Conservation (phyloP, 2,329 filamentous ascomycete genomes). For the Pestalotiopsis sp. region DNA sequence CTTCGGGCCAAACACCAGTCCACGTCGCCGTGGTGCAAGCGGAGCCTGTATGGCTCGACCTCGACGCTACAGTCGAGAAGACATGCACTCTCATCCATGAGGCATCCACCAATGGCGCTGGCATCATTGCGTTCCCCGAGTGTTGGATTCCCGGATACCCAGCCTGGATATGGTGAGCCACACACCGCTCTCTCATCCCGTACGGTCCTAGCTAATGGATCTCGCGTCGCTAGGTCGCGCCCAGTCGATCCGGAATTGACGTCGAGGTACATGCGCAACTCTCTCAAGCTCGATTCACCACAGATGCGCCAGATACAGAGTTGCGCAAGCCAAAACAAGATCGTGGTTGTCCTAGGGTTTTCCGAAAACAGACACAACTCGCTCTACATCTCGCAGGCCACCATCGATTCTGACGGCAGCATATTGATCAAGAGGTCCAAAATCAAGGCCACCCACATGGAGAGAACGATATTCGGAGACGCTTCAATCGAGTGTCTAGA, state of each 20-base stretch:
- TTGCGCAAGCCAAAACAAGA: constrained; percentile 34
- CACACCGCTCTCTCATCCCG: too few relatives aligned
- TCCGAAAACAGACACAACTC: constrained; percentile 38
- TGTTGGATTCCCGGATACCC: constrained; percentile 50
- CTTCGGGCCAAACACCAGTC: constrained; percentile 17
- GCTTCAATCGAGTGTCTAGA: constrained; percentile 36
- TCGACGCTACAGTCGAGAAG: constrained; percentile 48
- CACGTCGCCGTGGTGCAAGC: constrained; percentile 53
- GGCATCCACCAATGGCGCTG: constrained; percentile 46
- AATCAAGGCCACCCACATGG: constrained; percentile 56
- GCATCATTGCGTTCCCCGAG: constrained; percentile 50
- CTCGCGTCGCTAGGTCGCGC: constrained; percentile 16
- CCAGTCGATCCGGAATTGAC: constrained; percentile 31
- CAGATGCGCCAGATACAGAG: constrained; percentile 39
- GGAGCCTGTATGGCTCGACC: constrained; percentile 57
- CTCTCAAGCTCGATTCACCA: constrained; percentile 28
- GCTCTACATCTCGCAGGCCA: constrained; percentile 48
- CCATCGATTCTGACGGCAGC: constrained; percentile 43
- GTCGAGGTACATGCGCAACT: constrained; percentile 34
- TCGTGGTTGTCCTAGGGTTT: constrained; percentile 45
- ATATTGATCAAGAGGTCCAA: constrained; percentile 45
- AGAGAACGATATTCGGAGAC: constrained; percentile 52
- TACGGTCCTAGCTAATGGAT: not conserved
- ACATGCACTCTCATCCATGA: constrained; percentile 50
- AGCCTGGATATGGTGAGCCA: constrained; percentile 40